phyloP scores from a whole-genome alignment of 2,329 filamentous ascomycete species.

The Rutstroemia sp. region DNA sequence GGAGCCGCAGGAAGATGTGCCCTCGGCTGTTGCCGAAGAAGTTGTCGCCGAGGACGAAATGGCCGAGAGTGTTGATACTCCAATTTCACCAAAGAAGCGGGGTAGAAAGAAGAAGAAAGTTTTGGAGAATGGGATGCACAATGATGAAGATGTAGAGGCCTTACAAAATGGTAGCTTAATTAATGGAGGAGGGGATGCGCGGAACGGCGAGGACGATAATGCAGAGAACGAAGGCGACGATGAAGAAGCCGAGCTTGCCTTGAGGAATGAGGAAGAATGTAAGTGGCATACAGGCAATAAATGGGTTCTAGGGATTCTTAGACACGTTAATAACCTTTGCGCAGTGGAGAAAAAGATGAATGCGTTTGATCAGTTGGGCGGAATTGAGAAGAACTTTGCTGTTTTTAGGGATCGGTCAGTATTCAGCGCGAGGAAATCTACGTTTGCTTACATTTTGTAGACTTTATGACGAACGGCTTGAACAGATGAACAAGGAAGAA shows the following conservation, averaged over 20 bases:
- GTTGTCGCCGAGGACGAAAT: slow-evolving; percentile 35
- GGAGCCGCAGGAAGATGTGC: slow-evolving; percentile 40
- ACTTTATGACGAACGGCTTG: slow-evolving; percentile 81
- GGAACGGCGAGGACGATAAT: slow-evolving; percentile 43
- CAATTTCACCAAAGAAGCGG: slow-evolving; percentile 28
- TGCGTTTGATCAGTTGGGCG: slow-evolving; percentile 70
- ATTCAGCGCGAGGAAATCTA: slow-evolving; percentile 23
- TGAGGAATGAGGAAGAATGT: slow-evolving; percentile 60
- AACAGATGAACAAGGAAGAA: slow-evolving; percentile 67
- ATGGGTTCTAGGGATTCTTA: neutral
- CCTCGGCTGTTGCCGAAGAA: slow-evolving; percentile 34
- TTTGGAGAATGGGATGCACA: slow-evolving; percentile 20
- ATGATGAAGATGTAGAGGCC: slow-evolving; percentile 19
- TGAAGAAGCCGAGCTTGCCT: slow-evolving; percentile 46
- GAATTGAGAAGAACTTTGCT: slow-evolving; percentile 83
- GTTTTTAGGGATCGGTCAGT: slow-evolving; percentile 69
- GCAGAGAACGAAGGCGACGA: slow-evolving; percentile 50
- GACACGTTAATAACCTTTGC: slow-evolving; percentile 22
- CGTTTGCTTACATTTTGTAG: slow-evolving; percentile 38
- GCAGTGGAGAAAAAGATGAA: slow-evolving; percentile 70
- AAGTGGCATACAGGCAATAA: slow-evolving; percentile 28
- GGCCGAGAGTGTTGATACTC: slow-evolving; percentile 20
- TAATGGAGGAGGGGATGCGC: slow-evolving; percentile 27
- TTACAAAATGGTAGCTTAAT: slow-evolving; percentile 14
- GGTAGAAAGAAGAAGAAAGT: slow-evolving; percentile 31